Evolutionary conservation across 169 alveolate species (phyloP).

Genomic region (Plasmodium sp.): DNA sequence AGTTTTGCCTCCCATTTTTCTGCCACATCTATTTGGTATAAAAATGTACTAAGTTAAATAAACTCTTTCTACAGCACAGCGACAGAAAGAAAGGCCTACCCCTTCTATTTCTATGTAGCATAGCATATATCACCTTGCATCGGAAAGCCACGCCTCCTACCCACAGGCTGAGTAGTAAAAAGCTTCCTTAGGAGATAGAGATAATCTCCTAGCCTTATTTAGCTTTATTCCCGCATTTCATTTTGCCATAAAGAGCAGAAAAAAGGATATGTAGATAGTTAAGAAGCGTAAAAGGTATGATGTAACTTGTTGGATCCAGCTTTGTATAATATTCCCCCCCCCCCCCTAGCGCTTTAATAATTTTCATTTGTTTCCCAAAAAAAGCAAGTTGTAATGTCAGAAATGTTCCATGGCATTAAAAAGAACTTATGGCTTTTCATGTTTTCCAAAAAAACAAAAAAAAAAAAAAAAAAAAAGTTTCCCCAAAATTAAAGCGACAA

Average conservation of each 20-base stretch:
- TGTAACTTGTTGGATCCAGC: neutral
- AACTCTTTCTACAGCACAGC: neutral
- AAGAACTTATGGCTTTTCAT: slow-evolving; percentile 16
- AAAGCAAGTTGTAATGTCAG: slow-evolving; percentile 21
- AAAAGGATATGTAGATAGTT: neutral
- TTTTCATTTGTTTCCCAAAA: slow-evolving; percentile 7
- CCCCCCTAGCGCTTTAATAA: neutral
- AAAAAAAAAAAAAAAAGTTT: slow-evolving; percentile 8
- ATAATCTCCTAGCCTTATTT: neutral
- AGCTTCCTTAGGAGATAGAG: neutral
- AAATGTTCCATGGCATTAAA: neutral
- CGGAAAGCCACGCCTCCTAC: neutral
- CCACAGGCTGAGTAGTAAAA: neutral
- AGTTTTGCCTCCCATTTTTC: neutral
- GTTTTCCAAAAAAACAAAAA: slow-evolving; percentile 20
- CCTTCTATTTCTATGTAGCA: neutral
- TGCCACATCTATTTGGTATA: neutral
- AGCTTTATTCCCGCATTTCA: neutral
- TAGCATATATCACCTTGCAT: neutral
- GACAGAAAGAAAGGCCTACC: neutral
- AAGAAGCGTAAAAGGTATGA: neutral
- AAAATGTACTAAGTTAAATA: neutral
- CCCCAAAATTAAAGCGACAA: neutral
- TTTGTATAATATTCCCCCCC: neutral
- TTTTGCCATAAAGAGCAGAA: neutral